Base-by-base conservation (phyloP, 768 basidiomycete species). In the Phlebiopsis flavidoalba region DNA sequence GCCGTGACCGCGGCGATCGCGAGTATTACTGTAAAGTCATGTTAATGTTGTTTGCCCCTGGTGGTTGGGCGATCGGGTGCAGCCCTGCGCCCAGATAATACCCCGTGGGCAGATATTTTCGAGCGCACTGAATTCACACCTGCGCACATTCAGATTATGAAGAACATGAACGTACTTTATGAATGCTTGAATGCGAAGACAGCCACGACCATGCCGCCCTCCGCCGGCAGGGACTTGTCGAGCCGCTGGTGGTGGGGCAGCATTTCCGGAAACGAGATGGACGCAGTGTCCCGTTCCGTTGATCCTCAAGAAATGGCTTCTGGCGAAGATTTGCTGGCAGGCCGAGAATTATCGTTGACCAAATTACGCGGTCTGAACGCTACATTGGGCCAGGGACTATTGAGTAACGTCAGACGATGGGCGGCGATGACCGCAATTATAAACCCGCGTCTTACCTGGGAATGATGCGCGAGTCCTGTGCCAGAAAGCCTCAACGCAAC, bases 1-100 rank as follows among this genome's bases (percentile, higher is more conserved):
- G 70, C 24, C 26, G 19, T 35, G 74, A 75, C 48, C 57, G 65
- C 61, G 36, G 61, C 12, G 57, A 65, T 59, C 21, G 33, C n/a
- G 67, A 67, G n/a, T 61, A 37, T 33, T 63, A 26, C 48, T 60
- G 33, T 36, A 31, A 70, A 68, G 36, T 69, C 0, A 61, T 61
- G 60, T 31, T 57, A 19, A 31, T 33, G 12, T 21, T 57, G n/a
- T 57, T 57, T 17, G 19, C 5, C 17, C 55, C 55, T 1, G 53
- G 24, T 14, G 53, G 53, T 2, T 60, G 60, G n/a, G 60, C 53
- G 60, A 4, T 1, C 45, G 8, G 45, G 15, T 8, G 14, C n/a
- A 19, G 45, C 14, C 8, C 8, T 46, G 45, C 14, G 45, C 5
- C 45, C 14, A 15, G 45, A 46, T 19, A 8, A 14, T 2, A 46